Conservation (phyloP, 75 land plant genomes). For the Pinus albicaulis region DNA sequence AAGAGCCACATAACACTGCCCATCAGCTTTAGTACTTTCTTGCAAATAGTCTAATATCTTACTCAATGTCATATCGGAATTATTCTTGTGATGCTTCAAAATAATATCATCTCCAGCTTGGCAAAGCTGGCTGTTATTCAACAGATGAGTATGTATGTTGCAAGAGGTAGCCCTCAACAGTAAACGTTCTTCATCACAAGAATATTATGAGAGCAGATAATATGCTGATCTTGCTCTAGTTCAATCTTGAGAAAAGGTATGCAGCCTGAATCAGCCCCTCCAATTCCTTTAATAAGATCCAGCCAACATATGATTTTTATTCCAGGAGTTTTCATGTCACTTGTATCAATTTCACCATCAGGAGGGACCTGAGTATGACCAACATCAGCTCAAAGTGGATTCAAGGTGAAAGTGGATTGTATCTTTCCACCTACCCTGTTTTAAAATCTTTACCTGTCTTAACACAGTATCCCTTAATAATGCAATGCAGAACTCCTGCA, state of each 20-base stretch:
- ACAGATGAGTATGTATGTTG: constrained; percentile 72
- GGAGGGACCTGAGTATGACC: constrained; percentile 26
- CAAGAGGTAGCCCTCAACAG: constrained; percentile 72
- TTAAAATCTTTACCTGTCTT: constrained; percentile 67
- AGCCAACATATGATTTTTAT: constrained; percentile 80
- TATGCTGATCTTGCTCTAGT: constrained; percentile 67
- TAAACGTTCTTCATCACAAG: constrained; percentile 79
- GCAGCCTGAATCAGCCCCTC: constrained; percentile 30
- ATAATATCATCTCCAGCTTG: constrained; percentile 67
- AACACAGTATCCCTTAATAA: constrained; percentile 89
- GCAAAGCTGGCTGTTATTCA: constrained; percentile 53
- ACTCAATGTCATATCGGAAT: constrained; percentile 15
- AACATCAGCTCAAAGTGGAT: constrained; percentile 47
- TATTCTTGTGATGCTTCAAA: constrained; percentile 28
- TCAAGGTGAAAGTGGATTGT: constrained; percentile 81
- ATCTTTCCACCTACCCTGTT: constrained; percentile 89
- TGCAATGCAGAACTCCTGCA: constrained; percentile 54
- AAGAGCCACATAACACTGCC: too few species aligned
- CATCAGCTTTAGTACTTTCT: too few species aligned
- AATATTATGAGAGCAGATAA: constrained; percentile 66
- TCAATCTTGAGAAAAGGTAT: constrained; percentile 74
- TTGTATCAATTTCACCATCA: constrained; percentile 67
- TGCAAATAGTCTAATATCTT: constrained; percentile 19
- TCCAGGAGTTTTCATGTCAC: constrained; percentile 59
- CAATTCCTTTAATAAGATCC: constrained; percentile 47